phyloP scores from a whole-genome alignment of 192 early-diverging fungal genomes.

The Umbelopsis sp. region DNA sequence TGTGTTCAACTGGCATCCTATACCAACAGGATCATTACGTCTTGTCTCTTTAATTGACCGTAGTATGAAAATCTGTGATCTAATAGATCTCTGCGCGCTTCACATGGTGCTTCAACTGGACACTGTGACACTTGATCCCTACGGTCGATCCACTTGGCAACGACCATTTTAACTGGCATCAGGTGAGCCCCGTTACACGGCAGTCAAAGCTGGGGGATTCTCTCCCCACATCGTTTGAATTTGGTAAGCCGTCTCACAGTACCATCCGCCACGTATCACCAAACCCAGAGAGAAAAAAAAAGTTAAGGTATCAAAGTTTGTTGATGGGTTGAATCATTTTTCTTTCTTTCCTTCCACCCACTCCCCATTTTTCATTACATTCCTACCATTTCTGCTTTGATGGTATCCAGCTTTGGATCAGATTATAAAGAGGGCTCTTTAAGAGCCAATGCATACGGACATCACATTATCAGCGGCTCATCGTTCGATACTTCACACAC shows the following conservation, averaged over 20 bases:
- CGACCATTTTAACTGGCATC: not conserved
- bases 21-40: no score
- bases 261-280: not conserved
- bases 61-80: no score
- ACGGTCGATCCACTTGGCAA: not conserved
- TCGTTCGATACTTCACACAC: not conserved
- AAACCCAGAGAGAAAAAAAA: not conserved
- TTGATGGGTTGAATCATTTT: not conserved
- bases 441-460: not conserved
- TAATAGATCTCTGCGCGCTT: no score
- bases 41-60: no score
- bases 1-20: not conserved
- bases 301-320: not conserved
- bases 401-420: not conserved
- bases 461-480: not conserved
- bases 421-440: not conserved
- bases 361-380: not conserved
- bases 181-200: not conserved
- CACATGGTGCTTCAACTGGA: no score
- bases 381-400: not conserved
- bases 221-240: not conserved
- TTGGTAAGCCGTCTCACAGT: not conserved
- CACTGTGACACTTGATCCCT: no score
- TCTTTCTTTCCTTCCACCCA: not conserved
- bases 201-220: not conserved